A percentile compares a stretch with the other conserved stretches of the same genome.
phyloP scores from a whole-genome alignment of 1,284 basidiomycete genomes.

The Rhodotorula sp. region DNA sequence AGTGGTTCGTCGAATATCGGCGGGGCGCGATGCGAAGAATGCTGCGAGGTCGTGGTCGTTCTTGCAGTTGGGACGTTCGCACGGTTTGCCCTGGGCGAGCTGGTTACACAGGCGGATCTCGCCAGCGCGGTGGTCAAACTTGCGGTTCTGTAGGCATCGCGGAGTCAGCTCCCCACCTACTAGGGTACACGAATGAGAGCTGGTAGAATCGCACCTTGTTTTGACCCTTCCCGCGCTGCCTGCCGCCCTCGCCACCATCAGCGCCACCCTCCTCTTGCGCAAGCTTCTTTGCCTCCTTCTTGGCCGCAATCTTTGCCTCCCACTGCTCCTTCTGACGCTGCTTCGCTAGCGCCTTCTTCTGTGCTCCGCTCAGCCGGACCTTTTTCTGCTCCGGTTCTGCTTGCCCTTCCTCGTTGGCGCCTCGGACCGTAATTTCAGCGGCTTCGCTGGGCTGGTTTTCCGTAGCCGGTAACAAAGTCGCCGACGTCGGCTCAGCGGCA shows the following conservation, averaged over 20 bases:
- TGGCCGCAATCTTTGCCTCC: constrained; percentile 35
- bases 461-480: constrained; percentile 31
- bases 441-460: constrained; percentile 50
- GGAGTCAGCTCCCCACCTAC: neutral
- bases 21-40: constrained; percentile 74
- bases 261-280: constrained; percentile 8
- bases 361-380: constrained; percentile 32
- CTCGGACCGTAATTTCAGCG: constrained; percentile 49
- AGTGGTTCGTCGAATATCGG: constrained; percentile 62
- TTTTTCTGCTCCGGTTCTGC: constrained; percentile 33
- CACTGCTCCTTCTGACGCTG: constrained; percentile 25
- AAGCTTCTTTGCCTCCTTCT: constrained; percentile 19
- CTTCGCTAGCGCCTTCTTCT: constrained; percentile 37
- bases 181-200: neutral
- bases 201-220: constrained; percentile 63
- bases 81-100: constrained; percentile 62
- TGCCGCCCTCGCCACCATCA: constrained; percentile 2
- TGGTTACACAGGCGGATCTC: constrained; percentile 73
- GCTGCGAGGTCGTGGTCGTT: constrained; percentile 73
- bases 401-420: neutral
- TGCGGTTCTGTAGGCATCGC: constrained; percentile 17
- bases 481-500: constrained; percentile 12
- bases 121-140: constrained; percentile 38
- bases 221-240: constrained; percentile 54
- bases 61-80: constrained; percentile 66